A percentile compares a stretch with the other conserved stretches of the same genome.
phyloP scores from a whole-genome alignment of 2,329 filamentous ascomycete genomes.

The Trichophyton rubrum region DNA sequence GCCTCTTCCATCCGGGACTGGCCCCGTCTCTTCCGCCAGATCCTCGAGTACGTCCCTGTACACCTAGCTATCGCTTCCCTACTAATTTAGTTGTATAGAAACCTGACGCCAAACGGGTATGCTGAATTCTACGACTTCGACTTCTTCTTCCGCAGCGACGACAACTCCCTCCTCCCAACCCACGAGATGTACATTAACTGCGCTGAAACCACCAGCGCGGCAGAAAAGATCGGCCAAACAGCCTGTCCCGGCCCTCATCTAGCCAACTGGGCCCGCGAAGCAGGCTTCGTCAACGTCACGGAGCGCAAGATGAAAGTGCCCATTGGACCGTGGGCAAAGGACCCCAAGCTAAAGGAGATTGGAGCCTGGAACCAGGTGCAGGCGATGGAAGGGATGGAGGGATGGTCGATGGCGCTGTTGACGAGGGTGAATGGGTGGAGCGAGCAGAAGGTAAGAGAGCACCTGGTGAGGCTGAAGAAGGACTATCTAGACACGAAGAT shows the following conservation, averaged over 20 bases:
- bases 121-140: conserved; percentile 28
- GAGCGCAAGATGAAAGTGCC: conserved; percentile 18
- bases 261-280: conserved; percentile 14
- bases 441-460: conserved; percentile 4
- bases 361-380: conserved; percentile 13
- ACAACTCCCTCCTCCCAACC: conserved; percentile 10
- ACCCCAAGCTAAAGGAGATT: conserved; percentile 17
- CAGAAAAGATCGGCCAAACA: conserved; percentile 12
- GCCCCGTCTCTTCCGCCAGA: conserved; percentile 15
- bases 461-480: conserved; percentile 8
- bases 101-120: conserved; percentile 20
- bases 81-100: background rate
- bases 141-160: conserved; percentile 6
- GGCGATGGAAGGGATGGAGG: conserved; percentile 16
- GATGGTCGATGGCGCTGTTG: conserved; percentile 14
- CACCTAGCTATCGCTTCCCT: background rate
- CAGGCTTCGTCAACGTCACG: conserved; percentile 18
- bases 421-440: conserved; percentile 16
- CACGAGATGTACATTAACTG: conserved; percentile 6
- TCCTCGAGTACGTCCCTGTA: conserved; percentile 1
- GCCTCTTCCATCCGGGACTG: conserved; percentile 42
- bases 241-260: conserved; percentile 10
- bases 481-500: conserved; percentile 8
- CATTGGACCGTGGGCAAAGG: conserved; percentile 20
- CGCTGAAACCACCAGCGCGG: background rate